Evolutionary conservation across 306 rosid species (phyloP), one percentile per base, ranked within the genome.

Genomic region (Cyclanthera cordifolia): DNA sequence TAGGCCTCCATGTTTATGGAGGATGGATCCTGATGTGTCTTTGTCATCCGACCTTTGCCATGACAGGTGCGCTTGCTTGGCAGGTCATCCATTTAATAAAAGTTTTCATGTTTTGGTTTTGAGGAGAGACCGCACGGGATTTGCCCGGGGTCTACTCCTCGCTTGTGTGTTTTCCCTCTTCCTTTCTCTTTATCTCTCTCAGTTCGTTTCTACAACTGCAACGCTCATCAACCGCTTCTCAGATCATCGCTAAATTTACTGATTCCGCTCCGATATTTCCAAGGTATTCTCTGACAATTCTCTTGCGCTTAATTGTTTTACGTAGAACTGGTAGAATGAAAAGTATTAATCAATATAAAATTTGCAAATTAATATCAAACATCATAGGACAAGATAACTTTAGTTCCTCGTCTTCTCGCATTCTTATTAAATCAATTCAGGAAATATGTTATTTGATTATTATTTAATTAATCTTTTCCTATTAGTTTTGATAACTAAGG

Each of bases 31-130:
- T 56, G 45, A 71, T 21, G n/a, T 46, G 72, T 87, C 82, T 82
- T 72, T 85, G 87, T 85, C 88, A 81, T 87, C 88, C 87, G 97
- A 80, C 95, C 97, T 90, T 90, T 90, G 97, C 97, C 97, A 87
- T 86, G 92, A 14, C 88, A 72, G 97, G 97, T 87, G 97, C 90
- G 97, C 97, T 90, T 87, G 97, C 92, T 54, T 90, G 95, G 97
- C 95, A 82, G 95, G 97, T 87, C 97, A 86, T 16, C 30, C 49
- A 65, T 16, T 60, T 57, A 61, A 87, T 25, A 55, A 80, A 85
- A 87, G 79, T 78, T 21, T 63, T 16, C 12, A 1, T 16, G 72
- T 87, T 73, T 34, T 82, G 51, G 83, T 77, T 82, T 83, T 12
- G 76, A 17, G 79, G 83, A 84, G 74, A 81, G 70, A 79, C 73